Evolutionary conservation across 164 flowering plant genomes (phyloP), one percentile per base, ranked within the genome.

Genomic region (Sedum album): DNA sequence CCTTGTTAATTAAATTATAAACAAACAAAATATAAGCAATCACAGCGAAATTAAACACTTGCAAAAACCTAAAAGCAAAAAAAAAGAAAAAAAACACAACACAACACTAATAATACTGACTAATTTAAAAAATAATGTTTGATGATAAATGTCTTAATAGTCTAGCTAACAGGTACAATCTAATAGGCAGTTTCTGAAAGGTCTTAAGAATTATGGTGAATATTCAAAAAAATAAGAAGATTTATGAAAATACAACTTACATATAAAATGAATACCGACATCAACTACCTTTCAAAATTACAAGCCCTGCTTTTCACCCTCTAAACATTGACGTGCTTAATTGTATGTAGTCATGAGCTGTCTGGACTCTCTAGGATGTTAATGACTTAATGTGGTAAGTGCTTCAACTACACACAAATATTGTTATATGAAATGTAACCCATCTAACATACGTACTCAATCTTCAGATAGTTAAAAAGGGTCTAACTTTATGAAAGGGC

Each of bases 1-100:
- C 96, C 97, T 93, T 73, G 14, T 41, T 48, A 76, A 49, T 46
- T 36, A 18, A 64, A 35, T 35, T 7, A 20, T 64, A 15, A 64
- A 64, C 1, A 35, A 10, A 64, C 14, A 64, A n/a, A 46, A 7
- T 6, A 51, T 51, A 23, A 67, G 68, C 28, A 41, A 41, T 15
- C 11, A 41, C 46, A 9, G 15, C 2, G 8, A 41, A 41, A 11
- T 41, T 35, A 35, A 3, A 35, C n/a, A n/a, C n/a, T 35, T 35
- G 38, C 38, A 35, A 38, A 0, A 38, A 38, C 2, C 46, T 15
- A 41, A 36, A 67, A 21, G 57, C 57, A 21, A 5, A 5, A 21
- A 17, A 48, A 7, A 17, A 18, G 26, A 21, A n/a, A 21, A 21
- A 51, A 51, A 0, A 3, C 17, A 48, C 15, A n/a, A 46, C 57